Base-by-base conservation (phyloP, 2,329 filamentous ascomycete species). In the Periconia sp. region DNA sequence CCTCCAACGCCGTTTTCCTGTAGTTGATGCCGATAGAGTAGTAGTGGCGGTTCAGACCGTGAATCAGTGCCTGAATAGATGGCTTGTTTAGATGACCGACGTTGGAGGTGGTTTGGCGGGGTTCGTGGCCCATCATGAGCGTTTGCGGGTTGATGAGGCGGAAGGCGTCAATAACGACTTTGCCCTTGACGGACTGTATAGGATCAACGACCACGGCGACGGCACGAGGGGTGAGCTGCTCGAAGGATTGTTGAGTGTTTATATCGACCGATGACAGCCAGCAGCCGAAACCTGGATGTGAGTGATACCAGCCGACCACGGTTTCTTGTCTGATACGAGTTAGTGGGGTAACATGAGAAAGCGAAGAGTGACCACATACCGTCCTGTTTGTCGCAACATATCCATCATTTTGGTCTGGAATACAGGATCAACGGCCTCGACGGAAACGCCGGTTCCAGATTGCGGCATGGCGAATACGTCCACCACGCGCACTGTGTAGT, bases 401-500 rank as follows among this genome's bases (percentile, higher is more conserved):
- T 99, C 94, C 94, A 99, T 99, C 94, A 99, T 99, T 83, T 97
- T 99, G 70, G 92, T 97, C 80, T 99, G 94, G 77, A 99, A 99
- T 33, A 99, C 94, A 10, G 92, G 92, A 74, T 99, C 94, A 59
- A 99, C 94, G 48, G 94, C 95, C 78, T 99, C 94, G 68, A 99
- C 94, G 77, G 91, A 96, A 65, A 99, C 94, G 64, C 94, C 94
- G 1, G 94, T 99, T 78, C 94, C 94, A 66, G 92, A 97, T 75
- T 99, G 94, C 18, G 94, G 94, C 94, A 99, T 99, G 56, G 94
- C 94, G 77, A 99, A 99, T 27, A 99, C 94, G 77, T 99, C 94
- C 63, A 97, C 93, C 14, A 99, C 94, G 63, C 93, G 89, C 58
- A 99, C 94, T 55, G 94, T 99, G 78, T 97, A 99, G 79, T 97